Base-by-base conservation (phyloP, 2,329 filamentous ascomycete genomes). In the Aspergillus calidoustus region DNA sequence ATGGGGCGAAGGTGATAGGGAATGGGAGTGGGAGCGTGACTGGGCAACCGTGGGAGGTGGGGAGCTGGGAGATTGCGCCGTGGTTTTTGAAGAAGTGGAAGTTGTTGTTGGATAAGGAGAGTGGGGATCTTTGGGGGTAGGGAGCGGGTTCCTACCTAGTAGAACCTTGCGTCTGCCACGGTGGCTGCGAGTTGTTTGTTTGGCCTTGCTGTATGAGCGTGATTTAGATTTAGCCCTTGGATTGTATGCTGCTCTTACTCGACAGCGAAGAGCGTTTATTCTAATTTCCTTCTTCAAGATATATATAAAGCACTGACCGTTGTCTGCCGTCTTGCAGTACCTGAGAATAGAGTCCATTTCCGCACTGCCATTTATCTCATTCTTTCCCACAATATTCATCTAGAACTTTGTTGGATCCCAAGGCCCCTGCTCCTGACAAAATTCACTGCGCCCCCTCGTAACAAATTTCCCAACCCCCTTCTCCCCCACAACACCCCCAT, bases 41-140 rank as follows among this genome's bases (percentile, higher is more conserved):
- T 41, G 63, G 58, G 8, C 71, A 74, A 28, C 73, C 78, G 1
- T 80, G 76, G 77, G 77, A 80, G 62, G 64, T 53, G 47, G 65
- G 51, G 23, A 68, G 68, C n/a, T 73, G 71, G 71, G 61, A 69
- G 53, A 66, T 63, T 13, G 67, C 61, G 51, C 66, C 70, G 13
- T 77, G 74, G 74, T 77, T 77, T 59, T 38, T 65, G 48, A 57
- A 55, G 22, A 76, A 76, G 50, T 76, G 74, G 74, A 53, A 30
- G 52, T 22, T 63, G 44, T 13, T 55, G 23, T 23, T 55, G 6
- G 53, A 46, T 41, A 41, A 15, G 34, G 15, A 41, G 11, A 41
- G 34, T 41, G 11, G 34, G 34, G 34, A 41, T 41, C 11, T 41
- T 15, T 41, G 34, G 34, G 34, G 34, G 34, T 41, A 41, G 34